Base-by-base conservation (phyloP, 495 filamentous ascomycete species). In the Cladorrhinum samala region DNA sequence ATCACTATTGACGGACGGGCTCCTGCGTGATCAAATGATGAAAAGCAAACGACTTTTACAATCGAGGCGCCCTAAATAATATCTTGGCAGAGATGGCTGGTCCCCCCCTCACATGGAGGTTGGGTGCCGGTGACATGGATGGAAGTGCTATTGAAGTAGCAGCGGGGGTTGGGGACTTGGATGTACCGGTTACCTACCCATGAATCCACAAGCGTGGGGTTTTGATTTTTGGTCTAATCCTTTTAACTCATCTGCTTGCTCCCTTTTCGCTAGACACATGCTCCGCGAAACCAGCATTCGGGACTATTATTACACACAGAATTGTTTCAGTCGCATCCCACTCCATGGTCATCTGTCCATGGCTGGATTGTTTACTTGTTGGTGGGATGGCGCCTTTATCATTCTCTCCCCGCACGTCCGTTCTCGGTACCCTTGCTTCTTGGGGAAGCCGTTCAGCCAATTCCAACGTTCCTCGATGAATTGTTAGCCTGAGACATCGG, bases 401-500 rank as follows among this genome's bases (percentile, higher is more conserved):
- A 37, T 45, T 46, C 14, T 40, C 30, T 8, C 6, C 30, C 47
- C 25, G 43, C 33, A 6, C 11, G 27, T n/a, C n/a, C n/a, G n/a
- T n/a, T n/a, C n/a, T n/a, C n/a, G n/a, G n/a, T n/a, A n/a, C n/a
- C n/a, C 42, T 45, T 45, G 42, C 23, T 38, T 46, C n/a, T 19
- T 38, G 27, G 53, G n/a, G 21, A 27, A 45, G n/a, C 25, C 38
- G 3, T 30, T 16, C 20, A 19, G 24, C 42, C 18, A 30, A 50
- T 17, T 37, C 41, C 44, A 43, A 63, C 62, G 62, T 64, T 61
- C 49, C 49, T 59, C 56, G 16, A 55, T 43, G 9, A 19, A 36
- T 17, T 59, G 63, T 66, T 66, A 66, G 58, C 40, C 21, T 42
- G 52, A 37, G 21, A 59, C 58, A 8, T 59, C 13, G 51, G 40